Evolutionary conservation across 805 yeast species (phyloP).

Genomic region (Metschnikowia colocasiae): DNA sequence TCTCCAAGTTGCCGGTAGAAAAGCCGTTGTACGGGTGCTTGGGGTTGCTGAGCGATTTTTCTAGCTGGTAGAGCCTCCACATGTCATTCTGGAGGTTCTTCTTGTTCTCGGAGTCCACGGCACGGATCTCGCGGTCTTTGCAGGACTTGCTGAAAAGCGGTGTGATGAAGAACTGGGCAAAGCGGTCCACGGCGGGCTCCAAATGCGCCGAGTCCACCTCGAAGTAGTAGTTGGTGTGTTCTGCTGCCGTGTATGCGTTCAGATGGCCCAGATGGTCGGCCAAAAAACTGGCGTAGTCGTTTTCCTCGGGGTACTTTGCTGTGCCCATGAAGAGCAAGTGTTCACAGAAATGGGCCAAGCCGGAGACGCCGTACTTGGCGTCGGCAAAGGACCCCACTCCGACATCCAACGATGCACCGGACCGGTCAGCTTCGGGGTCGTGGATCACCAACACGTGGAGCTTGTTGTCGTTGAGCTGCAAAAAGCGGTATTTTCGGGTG

Average conservation of each 20-base stretch:
- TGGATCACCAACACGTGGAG: slow-evolving; percentile 60
- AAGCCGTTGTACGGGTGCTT: slow-evolving; percentile 83
- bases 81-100: slow-evolving; percentile 85
- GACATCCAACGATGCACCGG: slow-evolving; percentile 79
- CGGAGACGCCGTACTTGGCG: slow-evolving; percentile 54
- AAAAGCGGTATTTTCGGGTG: slow-evolving; percentile 68
- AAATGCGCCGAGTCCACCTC: slow-evolving; percentile 74
- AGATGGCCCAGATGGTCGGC: slow-evolving; percentile 84
- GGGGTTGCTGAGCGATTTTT: slow-evolving; percentile 67
- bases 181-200: slow-evolving; percentile 87
- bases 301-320: slow-evolving; percentile 67
- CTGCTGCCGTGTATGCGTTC: slow-evolving; percentile 87
- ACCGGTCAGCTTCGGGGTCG: slow-evolving; percentile 66
- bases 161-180: slow-evolving; percentile 84
- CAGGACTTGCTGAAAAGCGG: slow-evolving; percentile 75
- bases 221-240: slow-evolving; percentile 87
- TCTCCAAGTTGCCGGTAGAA: slow-evolving; percentile 81
- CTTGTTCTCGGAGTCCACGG: slow-evolving; percentile 94
- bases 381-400: slow-evolving; percentile 75
- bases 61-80: slow-evolving; percentile 87
- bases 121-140: slow-evolving; percentile 87
- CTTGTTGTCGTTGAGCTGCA: slow-evolving; percentile 52
- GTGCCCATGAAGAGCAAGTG: slow-evolving; percentile 78
- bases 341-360: slow-evolving; percentile 71
- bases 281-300: slow-evolving; percentile 68